phyloP scores from a whole-genome alignment of 345 rosid genomes.

The Camelina laxa region DNA sequence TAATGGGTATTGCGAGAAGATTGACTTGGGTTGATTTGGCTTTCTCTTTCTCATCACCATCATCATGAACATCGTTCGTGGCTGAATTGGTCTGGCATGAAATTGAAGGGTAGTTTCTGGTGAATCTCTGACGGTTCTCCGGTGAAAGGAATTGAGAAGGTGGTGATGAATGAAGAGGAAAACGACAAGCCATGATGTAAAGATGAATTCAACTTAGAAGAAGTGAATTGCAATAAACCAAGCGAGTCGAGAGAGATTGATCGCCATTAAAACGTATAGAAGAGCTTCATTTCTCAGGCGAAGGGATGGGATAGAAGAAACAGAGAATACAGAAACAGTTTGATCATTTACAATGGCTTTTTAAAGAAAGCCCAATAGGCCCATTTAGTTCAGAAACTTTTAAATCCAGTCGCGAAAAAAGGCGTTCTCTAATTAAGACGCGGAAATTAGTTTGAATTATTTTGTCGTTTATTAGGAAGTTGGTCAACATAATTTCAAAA shows the following conservation, averaged over 20 bases:
- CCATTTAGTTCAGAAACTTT: background rate
- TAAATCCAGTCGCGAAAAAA: background rate
- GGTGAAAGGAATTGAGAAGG: conserved; percentile 38
- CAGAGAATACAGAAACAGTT: background rate
- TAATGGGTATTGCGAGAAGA: conserved; percentile 65
- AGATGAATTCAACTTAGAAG: conserved; percentile 37
- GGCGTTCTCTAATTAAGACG: conserved; percentile 7
- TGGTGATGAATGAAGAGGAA: conserved; percentile 50
- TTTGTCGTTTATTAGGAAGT: conserved; percentile 24
- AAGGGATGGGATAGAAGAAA: conserved; percentile 28
- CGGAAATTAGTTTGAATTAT: background rate
- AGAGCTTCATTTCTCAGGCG: conserved; percentile 20
- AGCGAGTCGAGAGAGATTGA: conserved; percentile 23
- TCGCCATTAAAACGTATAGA: conserved; percentile 40
- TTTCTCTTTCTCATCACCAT: conserved; percentile 37
- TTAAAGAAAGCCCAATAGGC: conserved; percentile 38
- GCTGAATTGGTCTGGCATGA: conserved; percentile 48
- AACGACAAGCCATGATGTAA: conserved; percentile 50
- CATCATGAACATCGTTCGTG: conserved; percentile 19
- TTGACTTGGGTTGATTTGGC: conserved; percentile 45
- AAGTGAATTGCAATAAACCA: conserved; percentile 38
- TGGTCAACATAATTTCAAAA: conserved; percentile 40
- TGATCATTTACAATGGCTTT: background rate
- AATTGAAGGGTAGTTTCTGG: conserved; percentile 39
- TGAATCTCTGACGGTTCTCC: conserved; percentile 38